A percentile compares a stretch with the other conserved stretches of the same genome.
phyloP scores from a whole-genome alignment of 106 monocot genomes.

The Dendrobium huoshanense region DNA sequence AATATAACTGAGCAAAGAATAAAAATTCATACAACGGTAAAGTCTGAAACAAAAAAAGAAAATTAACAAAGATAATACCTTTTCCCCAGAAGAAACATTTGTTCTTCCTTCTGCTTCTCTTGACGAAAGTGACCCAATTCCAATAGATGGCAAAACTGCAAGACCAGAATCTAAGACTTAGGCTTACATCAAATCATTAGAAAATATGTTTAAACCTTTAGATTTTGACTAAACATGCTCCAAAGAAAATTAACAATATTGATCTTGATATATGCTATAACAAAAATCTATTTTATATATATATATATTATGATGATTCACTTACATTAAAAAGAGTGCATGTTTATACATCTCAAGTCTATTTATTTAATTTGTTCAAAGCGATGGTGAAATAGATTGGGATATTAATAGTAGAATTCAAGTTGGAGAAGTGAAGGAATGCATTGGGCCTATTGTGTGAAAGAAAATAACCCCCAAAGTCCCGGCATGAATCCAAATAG shows the following conservation, averaged over 20 bases:
- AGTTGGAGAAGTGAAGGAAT: too few relatives aligned
- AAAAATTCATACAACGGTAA: neutral
- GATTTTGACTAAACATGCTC: neutral
- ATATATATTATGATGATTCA: too few relatives aligned
- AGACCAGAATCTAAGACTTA: neutral
- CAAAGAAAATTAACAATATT: neutral
- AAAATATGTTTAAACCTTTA: neutral
- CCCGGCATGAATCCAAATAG: too few relatives aligned
- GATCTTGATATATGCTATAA: neutral
- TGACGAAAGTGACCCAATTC: conserved; percentile 80
- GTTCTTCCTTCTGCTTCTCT: conserved; percentile 94
- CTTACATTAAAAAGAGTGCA: too few relatives aligned
- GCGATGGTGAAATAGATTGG: too few relatives aligned
- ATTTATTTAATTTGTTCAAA: too few relatives aligned
- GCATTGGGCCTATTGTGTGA: too few relatives aligned
- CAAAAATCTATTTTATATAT: neutral
- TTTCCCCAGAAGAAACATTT: conserved; percentile 71
- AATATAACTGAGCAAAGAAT: neutral
- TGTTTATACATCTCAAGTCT: too few relatives aligned
- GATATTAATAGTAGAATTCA: too few relatives aligned
- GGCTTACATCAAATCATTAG: neutral
- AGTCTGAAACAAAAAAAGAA: neutral
- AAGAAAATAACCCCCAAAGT: too few relatives aligned
- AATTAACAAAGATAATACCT: conserved; percentile 31
- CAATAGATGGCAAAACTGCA: conserved; percentile 89